phyloP scores from a whole-genome alignment of 2,329 filamentous ascomycete species.

The Fusarium praegraminearum region DNA sequence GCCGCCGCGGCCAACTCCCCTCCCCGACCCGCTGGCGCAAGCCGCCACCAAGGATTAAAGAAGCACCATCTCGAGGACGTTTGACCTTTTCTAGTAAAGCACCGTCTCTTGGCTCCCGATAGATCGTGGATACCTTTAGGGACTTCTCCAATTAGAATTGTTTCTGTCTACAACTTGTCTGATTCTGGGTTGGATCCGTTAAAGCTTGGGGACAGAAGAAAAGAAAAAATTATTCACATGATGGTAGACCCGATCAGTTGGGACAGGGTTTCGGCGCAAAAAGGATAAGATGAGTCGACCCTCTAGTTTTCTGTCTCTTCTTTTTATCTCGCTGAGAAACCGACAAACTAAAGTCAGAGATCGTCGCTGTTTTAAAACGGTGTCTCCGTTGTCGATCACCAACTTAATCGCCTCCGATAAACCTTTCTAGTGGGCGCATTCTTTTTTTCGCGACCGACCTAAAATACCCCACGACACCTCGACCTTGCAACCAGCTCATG shows the following conservation, averaged over 20 bases:
- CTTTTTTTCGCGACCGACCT: neutral
- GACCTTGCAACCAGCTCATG: constrained; percentile 31
- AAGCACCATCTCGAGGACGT: constrained; percentile 31
- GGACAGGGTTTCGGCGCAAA: constrained; percentile 17
- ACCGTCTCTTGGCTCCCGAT: constrained; percentile 37
- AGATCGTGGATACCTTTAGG: constrained; percentile 23
- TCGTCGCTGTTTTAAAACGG: constrained; percentile 36
- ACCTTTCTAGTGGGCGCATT: constrained; percentile 22
- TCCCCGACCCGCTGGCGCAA: constrained; percentile 15
- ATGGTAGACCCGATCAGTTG: constrained; percentile 25
- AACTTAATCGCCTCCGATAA: constrained; percentile 32
- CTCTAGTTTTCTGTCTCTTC: neutral
- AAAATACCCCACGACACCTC: constrained; percentile 28
- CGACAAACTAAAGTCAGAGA: neutral
- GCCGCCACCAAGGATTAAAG: constrained; percentile 30
- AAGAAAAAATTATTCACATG: constrained; percentile 41
- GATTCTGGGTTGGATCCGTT: constrained; percentile 20
- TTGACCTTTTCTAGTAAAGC: constrained; percentile 31
- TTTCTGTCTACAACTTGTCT: constrained; percentile 32
- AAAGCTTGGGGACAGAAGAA: neutral
- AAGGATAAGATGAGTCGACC: constrained; percentile 21
- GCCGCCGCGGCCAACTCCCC: constrained; percentile 19
- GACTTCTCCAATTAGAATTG: constrained; percentile 15
- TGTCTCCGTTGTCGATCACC: constrained; percentile 25
- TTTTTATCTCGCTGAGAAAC: constrained; percentile 5